Conservation (phyloP, 2,329 filamentous ascomycete genomes). For the Cordyceps javanica region DNA sequence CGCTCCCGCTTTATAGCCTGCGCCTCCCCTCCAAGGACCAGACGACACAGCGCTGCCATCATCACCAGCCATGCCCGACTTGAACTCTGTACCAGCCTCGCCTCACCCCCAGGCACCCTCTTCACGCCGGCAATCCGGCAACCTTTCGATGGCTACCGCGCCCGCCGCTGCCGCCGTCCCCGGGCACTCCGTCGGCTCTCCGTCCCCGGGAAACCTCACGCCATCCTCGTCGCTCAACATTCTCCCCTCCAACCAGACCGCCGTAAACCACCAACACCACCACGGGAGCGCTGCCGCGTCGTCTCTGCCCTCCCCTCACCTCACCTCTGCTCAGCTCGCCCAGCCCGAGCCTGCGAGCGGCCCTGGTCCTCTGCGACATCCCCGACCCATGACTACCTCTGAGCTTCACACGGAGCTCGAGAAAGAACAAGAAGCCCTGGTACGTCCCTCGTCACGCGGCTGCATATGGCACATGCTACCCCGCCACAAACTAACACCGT, state of each 20-base stretch:
- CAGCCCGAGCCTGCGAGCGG: constrained; percentile 41
- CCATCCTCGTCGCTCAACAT: constrained; percentile 45
- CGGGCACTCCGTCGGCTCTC: constrained; percentile 8
- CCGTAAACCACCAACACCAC: constrained; percentile 32
- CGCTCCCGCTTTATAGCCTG: neutral
- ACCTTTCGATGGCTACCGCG: constrained; percentile 37
- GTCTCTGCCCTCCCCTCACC: constrained; percentile 26
- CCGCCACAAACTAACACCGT: neutral
- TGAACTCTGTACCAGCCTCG: constrained; percentile 49
- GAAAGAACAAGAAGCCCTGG: constrained; percentile 91
- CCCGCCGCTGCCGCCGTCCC: constrained; percentile 26
- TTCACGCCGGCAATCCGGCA: constrained; percentile 37
- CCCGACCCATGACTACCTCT: constrained; percentile 77
- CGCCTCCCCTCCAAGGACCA: neutral
- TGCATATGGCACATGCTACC: neutral
- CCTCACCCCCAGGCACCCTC: constrained; percentile 35
- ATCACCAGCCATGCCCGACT: constrained; percentile 41
- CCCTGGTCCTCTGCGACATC: constrained; percentile 74
- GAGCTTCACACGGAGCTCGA: constrained; percentile 87
- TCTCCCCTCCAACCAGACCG: constrained; percentile 49
- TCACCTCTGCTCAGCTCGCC: constrained; percentile 17
- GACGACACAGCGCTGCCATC: neutral
- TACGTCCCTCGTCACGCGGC: constrained; percentile 36
- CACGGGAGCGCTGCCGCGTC: constrained; percentile 21
- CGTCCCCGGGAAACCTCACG: constrained; percentile 18